Evolutionary conservation across 2,329 filamentous ascomycete genomes (phyloP).

Genomic region (Cordyceps fumosorosea): DNA sequence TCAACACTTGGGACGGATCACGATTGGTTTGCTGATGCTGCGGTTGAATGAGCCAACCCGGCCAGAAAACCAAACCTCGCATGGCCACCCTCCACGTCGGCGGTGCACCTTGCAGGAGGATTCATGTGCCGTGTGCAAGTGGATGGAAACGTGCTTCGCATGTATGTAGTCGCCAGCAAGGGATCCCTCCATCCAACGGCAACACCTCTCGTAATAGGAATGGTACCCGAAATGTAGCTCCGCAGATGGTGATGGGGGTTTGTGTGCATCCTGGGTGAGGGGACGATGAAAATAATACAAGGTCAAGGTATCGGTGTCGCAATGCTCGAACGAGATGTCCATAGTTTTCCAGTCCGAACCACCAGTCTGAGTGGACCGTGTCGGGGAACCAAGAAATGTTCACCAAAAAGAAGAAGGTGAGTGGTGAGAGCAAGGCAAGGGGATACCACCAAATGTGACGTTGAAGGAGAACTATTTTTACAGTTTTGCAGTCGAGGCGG

Average conservation of each 20-base stretch:
- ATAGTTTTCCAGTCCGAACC: not conserved
- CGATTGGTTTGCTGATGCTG: not conserved
- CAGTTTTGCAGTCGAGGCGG: constrained; percentile 1
- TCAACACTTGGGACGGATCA: not conserved
- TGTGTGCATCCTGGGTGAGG: not conserved
- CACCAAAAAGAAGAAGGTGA: not conserved
- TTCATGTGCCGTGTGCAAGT: not conserved
- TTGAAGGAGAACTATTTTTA: not conserved
- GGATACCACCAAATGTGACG: constrained; percentile 1
- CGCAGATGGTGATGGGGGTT: not conserved
- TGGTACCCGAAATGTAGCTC: constrained; percentile 10
- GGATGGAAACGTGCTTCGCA: not conserved
- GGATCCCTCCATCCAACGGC: not conserved
- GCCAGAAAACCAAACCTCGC: not conserved
- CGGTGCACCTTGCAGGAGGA: not conserved
- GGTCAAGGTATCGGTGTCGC: not conserved
- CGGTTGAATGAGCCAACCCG: not conserved
- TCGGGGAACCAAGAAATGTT: not conserved
- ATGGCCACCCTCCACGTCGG: not conserved
- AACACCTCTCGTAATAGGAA: constrained; percentile 4
- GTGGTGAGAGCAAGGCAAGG: not conserved
- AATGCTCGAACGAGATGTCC: not conserved
- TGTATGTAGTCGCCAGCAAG: not conserved
- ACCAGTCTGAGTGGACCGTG: not conserved
- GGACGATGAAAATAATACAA: not conserved